Base-by-base conservation (phyloP, 768 basidiomycete genomes). In the Clitopilus passeckerianus region DNA sequence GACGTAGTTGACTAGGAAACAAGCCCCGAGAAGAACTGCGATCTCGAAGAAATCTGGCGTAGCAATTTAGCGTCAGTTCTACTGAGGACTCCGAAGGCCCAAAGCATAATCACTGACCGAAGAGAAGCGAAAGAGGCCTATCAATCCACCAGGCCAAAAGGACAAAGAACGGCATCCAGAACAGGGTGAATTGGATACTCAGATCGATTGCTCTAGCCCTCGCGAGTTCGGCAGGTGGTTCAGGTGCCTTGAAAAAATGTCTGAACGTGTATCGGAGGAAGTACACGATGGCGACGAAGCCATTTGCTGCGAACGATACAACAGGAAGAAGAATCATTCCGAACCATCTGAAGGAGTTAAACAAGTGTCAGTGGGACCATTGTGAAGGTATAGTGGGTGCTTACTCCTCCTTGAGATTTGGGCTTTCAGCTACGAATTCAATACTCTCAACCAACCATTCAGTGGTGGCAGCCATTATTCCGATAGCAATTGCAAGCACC, bases 1-100 rank as follows among this genome's bases (percentile, higher is more conserved):
- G 56, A 91, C 86, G 66, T 88, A 90, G 71, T 91, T 91, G 56
- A 91, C 89, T 53, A 91, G 72, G 74, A 91, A 90, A 66, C 85
- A 86, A 1, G 87, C 77, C 0, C 83, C 87, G 3, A 91, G 68
- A 34, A 90, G 71, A 20, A 86, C 62, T 0, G 85, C 82, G 2
- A 91, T 80, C 67, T 90, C 87, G 63, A 86, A 89, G 56, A 86
- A 71, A 70, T 90, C 89, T 89, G 16, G 5, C 4, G 18, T 12
- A 23, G 37, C 5, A 14, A 14, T 3, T 15, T 9, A 12, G 10
- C 10, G n/a, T 41, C 37, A 41, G 37, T 34, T 18, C 27, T 30
- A 30, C 27, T 30, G 27, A 30, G 27, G 27, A 7, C 7, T n/a
- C 1, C 57, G 27, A 62, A 20, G 59, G 34, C 33, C 54, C 33